A percentile compares a stretch with the other conserved stretches of the same genome.
Conservation (phyloP, 2,329 filamentous ascomycete species). For the Myriosclerotinia scirpicola region DNA sequence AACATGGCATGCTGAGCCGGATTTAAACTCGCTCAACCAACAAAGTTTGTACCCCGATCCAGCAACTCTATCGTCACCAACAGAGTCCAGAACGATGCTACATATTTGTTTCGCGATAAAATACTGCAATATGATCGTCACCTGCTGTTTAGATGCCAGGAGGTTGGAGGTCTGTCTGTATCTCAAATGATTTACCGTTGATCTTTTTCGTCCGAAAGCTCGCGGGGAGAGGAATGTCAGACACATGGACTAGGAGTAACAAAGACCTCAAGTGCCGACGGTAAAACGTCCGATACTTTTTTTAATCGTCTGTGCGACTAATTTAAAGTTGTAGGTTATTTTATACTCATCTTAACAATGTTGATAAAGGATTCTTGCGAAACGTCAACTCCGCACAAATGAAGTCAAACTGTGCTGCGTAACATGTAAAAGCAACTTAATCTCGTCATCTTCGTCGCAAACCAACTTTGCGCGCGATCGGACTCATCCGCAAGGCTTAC, state of each 20-base stretch:
- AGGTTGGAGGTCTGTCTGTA: not conserved
- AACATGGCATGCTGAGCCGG: not conserved
- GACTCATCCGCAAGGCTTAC: conserved; percentile 3
- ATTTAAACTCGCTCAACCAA: not conserved
- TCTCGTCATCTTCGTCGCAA: not conserved
- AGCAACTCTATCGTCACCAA: conserved; percentile 3
- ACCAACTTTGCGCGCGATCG: not conserved
- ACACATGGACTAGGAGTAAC: not conserved
- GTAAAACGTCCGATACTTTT: not conserved
- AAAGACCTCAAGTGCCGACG: not conserved
- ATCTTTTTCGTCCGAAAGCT: not conserved
- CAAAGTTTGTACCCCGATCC: not conserved
- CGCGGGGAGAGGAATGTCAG: not conserved
- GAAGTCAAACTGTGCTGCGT: not conserved
- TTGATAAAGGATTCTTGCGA: not conserved
- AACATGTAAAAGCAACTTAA: conserved; percentile 1
- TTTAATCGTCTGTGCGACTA: not conserved
- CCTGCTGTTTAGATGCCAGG: not conserved
- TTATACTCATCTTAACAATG: not conserved
- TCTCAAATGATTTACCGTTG: not conserved
- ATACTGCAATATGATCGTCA: not conserved
- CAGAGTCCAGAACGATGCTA: conserved; percentile 1
- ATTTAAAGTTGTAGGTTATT: not conserved
- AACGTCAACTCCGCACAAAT: not conserved
- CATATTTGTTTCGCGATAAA: not conserved